Conservation (phyloP, 257 asterid species). For the Capsicum rhomboideum region DNA sequence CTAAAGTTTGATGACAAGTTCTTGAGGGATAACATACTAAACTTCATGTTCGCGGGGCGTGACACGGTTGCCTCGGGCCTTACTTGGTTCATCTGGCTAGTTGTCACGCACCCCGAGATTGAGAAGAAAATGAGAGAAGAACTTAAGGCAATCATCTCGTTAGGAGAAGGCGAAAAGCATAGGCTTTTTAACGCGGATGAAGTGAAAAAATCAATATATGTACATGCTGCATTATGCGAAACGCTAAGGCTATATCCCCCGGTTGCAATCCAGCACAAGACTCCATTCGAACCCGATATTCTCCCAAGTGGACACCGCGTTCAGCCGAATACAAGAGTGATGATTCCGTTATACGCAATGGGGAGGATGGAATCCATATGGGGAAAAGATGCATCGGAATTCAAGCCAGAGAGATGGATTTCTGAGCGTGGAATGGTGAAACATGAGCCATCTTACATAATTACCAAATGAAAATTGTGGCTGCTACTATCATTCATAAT, state of each 20-base stretch:
- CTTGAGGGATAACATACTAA: background rate
- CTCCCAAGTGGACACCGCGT: constrained; percentile 54
- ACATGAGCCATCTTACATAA: constrained; percentile 45
- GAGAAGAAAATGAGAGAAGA: background rate
- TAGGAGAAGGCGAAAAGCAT: background rate
- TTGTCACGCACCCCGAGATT: background rate
- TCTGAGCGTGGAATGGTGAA: constrained; percentile 19
- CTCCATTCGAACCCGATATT: constrained; percentile 19
- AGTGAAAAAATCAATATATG: background rate
- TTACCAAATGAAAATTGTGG: background rate
- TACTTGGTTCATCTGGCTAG: background rate
- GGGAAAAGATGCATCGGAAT: constrained; percentile 46
- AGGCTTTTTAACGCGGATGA: background rate
- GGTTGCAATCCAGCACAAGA: constrained; percentile 46
- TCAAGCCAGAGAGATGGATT: constrained; percentile 58
- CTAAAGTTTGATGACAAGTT: background rate
- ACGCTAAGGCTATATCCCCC: constrained; percentile 54
- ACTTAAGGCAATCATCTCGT: background rate
- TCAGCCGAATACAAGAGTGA: constrained; percentile 26
- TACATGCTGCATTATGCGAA: constrained; percentile 30
- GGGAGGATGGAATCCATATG: constrained; percentile 46
- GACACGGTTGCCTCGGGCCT: background rate
- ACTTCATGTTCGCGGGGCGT: background rate
- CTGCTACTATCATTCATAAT: background rate
- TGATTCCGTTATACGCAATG: constrained; percentile 45